Percentiles rank a stretch among this genome's conserved stretches.
Conservation (phyloP, 2,329 filamentous ascomycete species). For the Rugonectria rugulosa region DNA sequence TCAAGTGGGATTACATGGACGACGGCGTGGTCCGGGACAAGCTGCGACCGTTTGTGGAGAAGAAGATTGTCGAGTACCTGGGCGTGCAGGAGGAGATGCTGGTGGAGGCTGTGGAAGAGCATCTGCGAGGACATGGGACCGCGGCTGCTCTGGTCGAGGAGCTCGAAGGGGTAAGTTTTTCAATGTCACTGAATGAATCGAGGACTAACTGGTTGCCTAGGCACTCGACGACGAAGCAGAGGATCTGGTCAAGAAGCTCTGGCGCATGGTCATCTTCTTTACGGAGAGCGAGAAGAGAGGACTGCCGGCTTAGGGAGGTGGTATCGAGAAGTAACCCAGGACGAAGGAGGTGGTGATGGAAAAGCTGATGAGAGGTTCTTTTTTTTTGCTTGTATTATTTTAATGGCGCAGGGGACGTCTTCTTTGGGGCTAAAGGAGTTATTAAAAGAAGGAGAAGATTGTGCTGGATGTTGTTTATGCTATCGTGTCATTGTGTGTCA, state of each 20-base stretch:
- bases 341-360: not conserved
- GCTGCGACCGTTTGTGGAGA: conserved; percentile 92
- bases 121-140: conserved; percentile 76
- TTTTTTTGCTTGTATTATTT: not conserved
- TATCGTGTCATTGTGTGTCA: too few relatives aligned
- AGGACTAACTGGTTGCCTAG: conserved; percentile 50
- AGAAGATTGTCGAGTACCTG: conserved; percentile 96
- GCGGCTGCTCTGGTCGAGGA: conserved; percentile 86
- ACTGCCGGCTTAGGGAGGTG: conserved; percentile 76
- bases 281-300: conserved; percentile 93
- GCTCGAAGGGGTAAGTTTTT: conserved; percentile 75
- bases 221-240: conserved; percentile 95
- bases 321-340: not conserved
- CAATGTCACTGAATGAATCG: not conserved
- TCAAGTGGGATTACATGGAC: conserved; percentile 93
- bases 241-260: conserved; percentile 92
- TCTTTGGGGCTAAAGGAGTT: conserved; percentile 4
- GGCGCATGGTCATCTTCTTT: conserved; percentile 98
- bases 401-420: not conserved
- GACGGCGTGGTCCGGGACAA: conserved; percentile 83
- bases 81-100: conserved; percentile 96
- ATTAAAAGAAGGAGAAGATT: conserved; percentile 1
- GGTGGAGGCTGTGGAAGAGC: conserved; percentile 90
- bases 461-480: not conserved
- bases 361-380: not conserved